Conservation (phyloP, 108 stramenopile genomes). For the Cyclostephanos tholiformis region DNA sequence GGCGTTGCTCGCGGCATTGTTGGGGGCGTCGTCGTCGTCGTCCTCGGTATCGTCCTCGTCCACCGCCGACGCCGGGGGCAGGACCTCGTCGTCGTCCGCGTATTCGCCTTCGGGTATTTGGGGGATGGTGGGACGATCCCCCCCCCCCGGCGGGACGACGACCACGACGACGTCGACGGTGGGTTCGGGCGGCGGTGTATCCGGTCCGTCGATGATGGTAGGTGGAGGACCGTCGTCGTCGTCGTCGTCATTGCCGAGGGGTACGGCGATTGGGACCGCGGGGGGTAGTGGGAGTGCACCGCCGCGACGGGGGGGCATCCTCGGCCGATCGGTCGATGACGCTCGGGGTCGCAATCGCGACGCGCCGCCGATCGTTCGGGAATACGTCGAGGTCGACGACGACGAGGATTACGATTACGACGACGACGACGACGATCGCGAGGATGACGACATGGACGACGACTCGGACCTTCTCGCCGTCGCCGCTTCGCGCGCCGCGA, state of each 20-base stretch:
- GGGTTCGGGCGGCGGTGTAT: background rate
- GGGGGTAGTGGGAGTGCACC: no score
- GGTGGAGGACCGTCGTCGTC: background rate
- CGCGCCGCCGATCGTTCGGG: no score
- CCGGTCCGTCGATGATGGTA: no score
- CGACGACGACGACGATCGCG: slow-evolving; percentile 12
- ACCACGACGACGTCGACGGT: no score
- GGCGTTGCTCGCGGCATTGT: slow-evolving; percentile 26
- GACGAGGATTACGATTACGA: background rate
- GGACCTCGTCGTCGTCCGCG: background rate
- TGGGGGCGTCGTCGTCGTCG: slow-evolving; percentile 19
- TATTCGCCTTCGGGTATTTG: no score
- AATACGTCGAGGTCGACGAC: background rate
- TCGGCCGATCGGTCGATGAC: no score
- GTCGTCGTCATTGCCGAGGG: background rate
- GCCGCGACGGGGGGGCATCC: no score
- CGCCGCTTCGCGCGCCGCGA: background rate
- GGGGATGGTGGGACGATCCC: no score
- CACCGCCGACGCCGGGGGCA: background rate
- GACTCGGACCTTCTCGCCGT: background rate
- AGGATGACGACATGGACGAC: background rate
- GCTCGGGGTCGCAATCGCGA: no score
- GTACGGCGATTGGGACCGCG: no score
- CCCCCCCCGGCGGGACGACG: no score
- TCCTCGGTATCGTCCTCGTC: background rate